Conservation (phyloP, 78 protist genomes). For the Dictyostelium brefeldianum region DNA sequence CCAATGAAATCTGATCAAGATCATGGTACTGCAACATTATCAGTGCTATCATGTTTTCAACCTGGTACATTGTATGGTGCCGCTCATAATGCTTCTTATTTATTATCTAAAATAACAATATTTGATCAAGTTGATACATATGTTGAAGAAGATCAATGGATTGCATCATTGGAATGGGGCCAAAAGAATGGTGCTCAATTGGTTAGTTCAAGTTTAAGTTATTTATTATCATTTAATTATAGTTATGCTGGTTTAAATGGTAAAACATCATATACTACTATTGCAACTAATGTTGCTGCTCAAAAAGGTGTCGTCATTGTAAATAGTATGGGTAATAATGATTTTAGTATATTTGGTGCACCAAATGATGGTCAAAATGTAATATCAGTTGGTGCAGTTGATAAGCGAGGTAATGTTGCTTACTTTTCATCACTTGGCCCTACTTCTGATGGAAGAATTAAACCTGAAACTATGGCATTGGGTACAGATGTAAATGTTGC, state of each 20-base stretch:
- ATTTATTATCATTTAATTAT: slow-evolving; percentile 14
- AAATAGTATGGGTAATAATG: slow-evolving; percentile 47
- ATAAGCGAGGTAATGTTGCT: background rate
- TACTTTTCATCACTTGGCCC: slow-evolving; percentile 64
- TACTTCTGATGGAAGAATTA: slow-evolving; percentile 65
- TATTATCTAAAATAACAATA: slow-evolving; percentile 65
- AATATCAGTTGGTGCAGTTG: slow-evolving; percentile 54
- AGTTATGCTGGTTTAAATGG: slow-evolving; percentile 60
- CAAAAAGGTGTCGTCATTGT: slow-evolving; percentile 64
- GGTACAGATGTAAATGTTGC: slow-evolving; percentile 41
- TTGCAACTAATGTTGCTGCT: slow-evolving; percentile 51
- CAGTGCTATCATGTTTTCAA: slow-evolving; percentile 38
- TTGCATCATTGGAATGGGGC: slow-evolving; percentile 69
- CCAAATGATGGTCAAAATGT: slow-evolving; percentile 72
- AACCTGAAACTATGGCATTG: slow-evolving; percentile 68
- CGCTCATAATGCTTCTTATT: slow-evolving; percentile 57
- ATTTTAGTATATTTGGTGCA: slow-evolving; percentile 37
- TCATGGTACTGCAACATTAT: slow-evolving; percentile 81
- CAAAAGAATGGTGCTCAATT: slow-evolving; percentile 62
- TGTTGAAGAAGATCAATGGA: slow-evolving; percentile 77
- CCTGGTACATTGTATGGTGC: slow-evolving; percentile 72
- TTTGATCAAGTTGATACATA: background rate
- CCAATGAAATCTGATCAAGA: background rate
- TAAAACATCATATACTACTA: background rate
- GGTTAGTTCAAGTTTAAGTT: slow-evolving; percentile 49